Evolutionary conservation across 306 rosid genomes (phyloP), one percentile per base, ranked within the genome.

Genomic region (Pyrus bretschneideri): DNA sequence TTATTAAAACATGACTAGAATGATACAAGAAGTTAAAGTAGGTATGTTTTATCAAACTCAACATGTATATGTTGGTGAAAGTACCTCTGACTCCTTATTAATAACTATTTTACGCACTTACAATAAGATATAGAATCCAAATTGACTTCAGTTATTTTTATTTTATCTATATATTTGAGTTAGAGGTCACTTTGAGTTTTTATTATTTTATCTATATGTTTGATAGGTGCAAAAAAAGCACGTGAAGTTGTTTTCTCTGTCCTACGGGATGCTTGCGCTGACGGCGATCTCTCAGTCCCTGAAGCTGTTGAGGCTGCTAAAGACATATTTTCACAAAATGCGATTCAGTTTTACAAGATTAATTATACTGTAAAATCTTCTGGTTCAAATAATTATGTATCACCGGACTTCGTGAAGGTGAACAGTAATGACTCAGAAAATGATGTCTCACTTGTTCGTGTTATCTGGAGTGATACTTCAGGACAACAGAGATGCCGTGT

Each of bases 401-500:
- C 83, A 64, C 81, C 79, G 10, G 35, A 51, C 52, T 64, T 81
- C 44, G 72, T 11, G 83, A 76, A 69, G 75, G 78, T 69, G 88
- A 80, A 82, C 70, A 65, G 71, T 74, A 70, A 60, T 68, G 80
- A 57, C 76, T 72, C 44, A 10, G 87, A 86, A 72, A 67, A 59
- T 59, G 91, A 86, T 64, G 80, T 25, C 62, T 85, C 85, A 59
- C 77, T 94, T 33, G 90, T 94, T 85, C 98, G 97, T 64, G 74
- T 94, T 69, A 76, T 92, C 42, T 94, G 97, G 96, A 87, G 82
- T 72, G 98, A 94, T 85, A 84, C 77, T 68, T 89, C 98, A 3
- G 98, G 97, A 67, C 98, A 92, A 75, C 95, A 90, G 29, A 87
- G 98, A 86, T 92, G 97, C 71, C 96, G 98, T 29, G 98, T 94